phyloP scores from a whole-genome alignment of 164 flowering plant species.

The Taxillus chinensis region DNA sequence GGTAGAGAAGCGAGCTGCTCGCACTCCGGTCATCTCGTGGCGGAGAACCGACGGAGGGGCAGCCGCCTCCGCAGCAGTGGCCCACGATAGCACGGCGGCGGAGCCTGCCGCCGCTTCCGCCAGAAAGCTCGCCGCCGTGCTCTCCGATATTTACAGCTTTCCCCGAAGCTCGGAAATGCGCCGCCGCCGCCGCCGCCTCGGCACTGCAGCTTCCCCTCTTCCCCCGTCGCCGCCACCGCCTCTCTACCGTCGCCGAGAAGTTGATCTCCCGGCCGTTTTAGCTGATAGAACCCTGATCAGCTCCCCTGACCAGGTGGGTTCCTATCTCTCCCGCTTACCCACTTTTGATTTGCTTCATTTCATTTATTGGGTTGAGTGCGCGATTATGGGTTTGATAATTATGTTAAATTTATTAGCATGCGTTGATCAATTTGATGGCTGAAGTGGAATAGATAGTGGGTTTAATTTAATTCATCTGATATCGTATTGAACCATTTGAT shows the following conservation, averaged over 20 bases:
- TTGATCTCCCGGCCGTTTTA: slow-evolving; percentile 23
- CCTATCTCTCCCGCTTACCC: neutral
- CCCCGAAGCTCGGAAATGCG: slow-evolving; percentile 31
- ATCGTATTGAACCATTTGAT: too few relatives aligned
- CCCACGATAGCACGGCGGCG: slow-evolving; percentile 11
- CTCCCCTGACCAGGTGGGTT: slow-evolving; percentile 17
- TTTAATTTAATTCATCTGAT: too few relatives aligned
- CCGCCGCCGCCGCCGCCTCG: slow-evolving; percentile 13
- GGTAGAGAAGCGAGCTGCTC: neutral
- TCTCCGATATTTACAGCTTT: slow-evolving; percentile 45
- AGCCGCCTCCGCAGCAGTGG: neutral
- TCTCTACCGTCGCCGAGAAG: slow-evolving; percentile 9
- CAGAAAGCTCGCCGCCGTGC: slow-evolving; percentile 57
- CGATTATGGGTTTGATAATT: neutral
- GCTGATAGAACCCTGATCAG: slow-evolving; percentile 31
- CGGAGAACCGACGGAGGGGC: slow-evolving; percentile 18
- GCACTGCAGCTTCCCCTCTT: slow-evolving; percentile 8
- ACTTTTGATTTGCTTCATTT: neutral
- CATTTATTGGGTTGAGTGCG: neutral
- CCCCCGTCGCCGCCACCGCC: slow-evolving; percentile 20
- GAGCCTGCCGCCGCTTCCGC: slow-evolving; percentile 34
- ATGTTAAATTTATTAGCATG: neutral
- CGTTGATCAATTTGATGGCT: neutral
- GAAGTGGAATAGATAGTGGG: neutral
- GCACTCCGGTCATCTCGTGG: slow-evolving; percentile 71